Base-by-base conservation (phyloP, 2,329 filamentous ascomycete species). In the Cryphonectria naterciae region DNA sequence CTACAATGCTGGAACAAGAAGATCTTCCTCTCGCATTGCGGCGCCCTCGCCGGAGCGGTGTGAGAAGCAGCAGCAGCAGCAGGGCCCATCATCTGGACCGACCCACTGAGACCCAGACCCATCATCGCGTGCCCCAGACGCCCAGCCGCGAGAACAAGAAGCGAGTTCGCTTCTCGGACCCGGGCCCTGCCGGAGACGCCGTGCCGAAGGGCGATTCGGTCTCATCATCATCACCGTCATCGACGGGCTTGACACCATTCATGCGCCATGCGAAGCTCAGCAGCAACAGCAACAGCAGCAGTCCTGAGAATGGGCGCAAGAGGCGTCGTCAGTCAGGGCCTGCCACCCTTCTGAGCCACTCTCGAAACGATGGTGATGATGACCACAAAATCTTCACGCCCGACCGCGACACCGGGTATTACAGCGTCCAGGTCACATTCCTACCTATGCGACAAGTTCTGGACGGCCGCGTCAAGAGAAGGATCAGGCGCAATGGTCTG, bases 131-230 rank as follows among this genome's bases (percentile, higher is more conserved):
- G 41, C 65, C 28, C 68, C 37, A 52, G 52, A 81, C 76, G 49
- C 79, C 76, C 71, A 78, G 74, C 73, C 71, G 67, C 2, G 61
- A 77, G 73, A 37, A n/a, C 22, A 49, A 66, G 78, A 87, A 86
- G 74, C 81, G 82, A 70, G 87, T 89, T 32, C 86, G 88, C 52
- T 89, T 90, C 78, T 90, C 88, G 0, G 87, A 90, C 56, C 87
- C 87, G 11, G 87, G 86, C 0, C 81, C 82, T 1, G 76, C 80
- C 0, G 71, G 79, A 52, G 71, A 78, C 22, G 70, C 74, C 10
- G 73, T 77, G 15, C 69, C 74, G 49, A 71, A 67, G 28, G 49
- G 75, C 25, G 69, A 70, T 49, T 65, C 72, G 10, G 19, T n/a
- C 46, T 49, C 46, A 49, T 7, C 46, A 49, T 49, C 43, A 49